Evolutionary conservation across 164 flowering plant species (phyloP).

Genomic region (Kingdonia uniflora): DNA sequence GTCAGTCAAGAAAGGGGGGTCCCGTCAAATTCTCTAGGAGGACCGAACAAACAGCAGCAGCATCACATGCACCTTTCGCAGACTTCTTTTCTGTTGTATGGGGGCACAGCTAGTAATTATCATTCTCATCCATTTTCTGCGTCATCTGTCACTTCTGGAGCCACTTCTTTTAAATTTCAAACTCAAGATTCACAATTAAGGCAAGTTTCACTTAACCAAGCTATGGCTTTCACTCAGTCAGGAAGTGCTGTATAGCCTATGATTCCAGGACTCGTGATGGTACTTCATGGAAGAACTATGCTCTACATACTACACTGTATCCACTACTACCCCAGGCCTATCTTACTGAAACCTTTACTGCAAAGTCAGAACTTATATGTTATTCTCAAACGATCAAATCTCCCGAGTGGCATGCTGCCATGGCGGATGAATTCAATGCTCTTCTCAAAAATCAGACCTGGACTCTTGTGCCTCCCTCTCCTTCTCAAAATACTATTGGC

Average conservation of each 20-base stretch:
- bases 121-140: not conserved
- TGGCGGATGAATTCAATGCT: too few relatives aligned
- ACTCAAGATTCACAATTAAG: slow-evolving; percentile 55
- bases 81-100: not conserved
- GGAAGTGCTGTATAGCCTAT: slow-evolving; percentile 36
- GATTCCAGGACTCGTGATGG: slow-evolving; percentile 10
- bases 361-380: too few relatives aligned
- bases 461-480: too few relatives aligned
- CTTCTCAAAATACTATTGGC: too few relatives aligned
- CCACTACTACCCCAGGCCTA: too few relatives aligned
- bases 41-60: slow-evolving; percentile 10
- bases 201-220: slow-evolving; percentile 45
- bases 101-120: not conserved
- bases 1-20: slow-evolving; percentile 40
- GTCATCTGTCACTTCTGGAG: not conserved
- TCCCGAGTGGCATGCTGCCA: too few relatives aligned
- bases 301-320: too few relatives aligned
- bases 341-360: too few relatives aligned
- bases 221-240: slow-evolving; percentile 27
- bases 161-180: not conserved
- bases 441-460: too few relatives aligned
- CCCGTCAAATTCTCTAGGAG: slow-evolving; percentile 30
- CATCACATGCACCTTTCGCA: not conserved
- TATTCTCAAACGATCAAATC: too few relatives aligned
- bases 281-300: too few relatives aligned